Evolutionary conservation across 306 rosid genomes (phyloP), one percentile per base, ranked within the genome.

Genomic region (Parietaria judaica): DNA sequence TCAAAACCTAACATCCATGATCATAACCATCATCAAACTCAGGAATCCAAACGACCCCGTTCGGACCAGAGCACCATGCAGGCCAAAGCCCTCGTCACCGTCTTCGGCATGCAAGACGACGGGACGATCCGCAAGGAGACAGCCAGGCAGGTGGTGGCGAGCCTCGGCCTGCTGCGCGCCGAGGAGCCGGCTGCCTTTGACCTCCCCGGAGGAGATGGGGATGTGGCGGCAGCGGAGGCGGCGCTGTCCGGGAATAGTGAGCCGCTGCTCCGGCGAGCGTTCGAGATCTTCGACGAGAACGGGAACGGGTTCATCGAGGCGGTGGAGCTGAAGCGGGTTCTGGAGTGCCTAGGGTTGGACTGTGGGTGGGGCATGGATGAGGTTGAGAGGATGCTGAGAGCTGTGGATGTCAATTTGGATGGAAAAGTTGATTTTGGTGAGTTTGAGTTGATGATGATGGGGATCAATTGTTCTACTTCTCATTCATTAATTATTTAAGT

Each of bases 241-340:
- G 84, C 80, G 6, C 83, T 91, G 16, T 84, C 78, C 49, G 87
- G 76, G 8, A 81, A 80, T 35, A 61, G 61, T 7, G 80, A 74
- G 78, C 66, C 76, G 7, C 49, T 91, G 5, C 60, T 91, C 17
- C 68, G 9, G 1, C 78, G 88, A 72, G 97, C 97, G 9, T 91
- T 87, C 70, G 81, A 91, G 64, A 91, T 87, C 37, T 91, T 91
- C 53, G 97, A 91, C 49, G 89, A 79, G 66, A 95, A 87, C 80
- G 96, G 97, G 0, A 81, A 91, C 71, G 92, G 97, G 13, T 91
- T 81, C 47, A 85, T 91, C 16, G 96, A 87, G 66, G 94, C 91
- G 14, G 70, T 76, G 79, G 96, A 91, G 86, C 67, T 87, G 83
- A 91, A 91, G 74, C 81, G 92, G 83, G 97, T 91, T 67, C 77